Evolutionary conservation across 805 yeast genomes (phyloP), one percentile per base, ranked within the genome.

Genomic region (Candida incommunis): DNA sequence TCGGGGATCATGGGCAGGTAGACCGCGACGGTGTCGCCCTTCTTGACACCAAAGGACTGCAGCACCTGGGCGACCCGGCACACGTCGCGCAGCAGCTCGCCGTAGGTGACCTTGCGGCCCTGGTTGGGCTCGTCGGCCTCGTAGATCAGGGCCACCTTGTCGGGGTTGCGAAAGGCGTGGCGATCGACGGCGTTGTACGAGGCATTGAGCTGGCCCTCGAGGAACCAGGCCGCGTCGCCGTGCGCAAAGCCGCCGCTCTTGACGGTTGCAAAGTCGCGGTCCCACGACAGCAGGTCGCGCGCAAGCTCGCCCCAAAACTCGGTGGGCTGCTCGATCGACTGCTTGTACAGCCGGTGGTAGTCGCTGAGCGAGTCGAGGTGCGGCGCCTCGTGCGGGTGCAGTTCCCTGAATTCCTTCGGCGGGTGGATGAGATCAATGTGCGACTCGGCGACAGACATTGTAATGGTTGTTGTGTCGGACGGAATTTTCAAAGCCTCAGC

Each of bases 1-100:
- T 82, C 84, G 41, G 88, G 82, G 51, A 78, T 80, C 92, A 82
- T 83, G 55, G 94, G 94, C 68, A 83, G 69, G 61, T 83, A 83
- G 44, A 83, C 82, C 22, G 92, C 92, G 46, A 83, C 90, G 16
- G 87, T 80, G 59, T 83, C 94, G 54, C 92, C 92, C 64, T 82
- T 83, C 49, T 70, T 66, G 47, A 82, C 78, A 43, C 88, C 88
- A 70, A 78, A 67, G 48, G 67, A 64, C 52, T 70, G 66, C 59
- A 83, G 70, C 27, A 78, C 80, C 54, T 81, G 84, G 4, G 90
- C 82, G 45, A 80, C 76, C 58, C 75, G 74, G 37, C 77, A 79
- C 26, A 82, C 86, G 54, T 82, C 74, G 52, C 74, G 74, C 52
- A 82, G 68, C 54, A 83, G 70, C 65, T 83, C 82, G 29, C 80